Base-by-base conservation (phyloP, 306 rosid species). In the Hippophae gyantsensis region DNA sequence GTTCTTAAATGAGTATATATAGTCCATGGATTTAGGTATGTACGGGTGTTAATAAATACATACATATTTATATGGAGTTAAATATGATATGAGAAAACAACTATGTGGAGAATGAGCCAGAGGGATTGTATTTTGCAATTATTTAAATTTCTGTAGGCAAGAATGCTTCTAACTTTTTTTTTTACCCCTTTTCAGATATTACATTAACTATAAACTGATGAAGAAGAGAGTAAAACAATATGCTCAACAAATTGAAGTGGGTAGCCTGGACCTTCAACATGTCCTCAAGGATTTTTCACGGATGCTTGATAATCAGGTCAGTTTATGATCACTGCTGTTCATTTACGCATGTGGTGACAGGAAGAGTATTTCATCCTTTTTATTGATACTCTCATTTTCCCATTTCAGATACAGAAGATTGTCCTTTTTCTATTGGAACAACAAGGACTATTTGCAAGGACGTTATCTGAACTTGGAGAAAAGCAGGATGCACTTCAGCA, bases 231-330 rank as follows among this genome's bases (percentile, higher is more conserved):
- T 93, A 12, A 84, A 70, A 73, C 94, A 79, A 42, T 93, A 93
- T 84, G 80, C 79, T 42, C 97, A 86, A 54, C 95, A 93, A 77
- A 93, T 89, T 68, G 76, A 93, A 69, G 89, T 72, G 42, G 99
- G 97, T 42, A 72, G 78, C 41, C 86, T 61, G 69, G 99, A 93
- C 69, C 87, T 84, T 45, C 78, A 76, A 43, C 94, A 89, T 38
- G 90, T 93, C 43, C 89, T 93, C 65, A 93, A 93, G 84, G 99
- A 93, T 76, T 93, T 93, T 78, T 93, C 99, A 46, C 78, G 88
- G 61, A 86, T 93, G 97, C 75, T 93, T 63, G 99, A 93, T 75
- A 79, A 82, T 72, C 99, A 93, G 97, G 99, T 93, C 43, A 6
- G 48, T 13, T 40, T 54, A 42, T 54, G 42, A 47, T 50, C 69